Evolutionary conservation across 2,329 filamentous ascomycete species (phyloP).

Genomic region (Cladosporium oxysporum): DNA sequence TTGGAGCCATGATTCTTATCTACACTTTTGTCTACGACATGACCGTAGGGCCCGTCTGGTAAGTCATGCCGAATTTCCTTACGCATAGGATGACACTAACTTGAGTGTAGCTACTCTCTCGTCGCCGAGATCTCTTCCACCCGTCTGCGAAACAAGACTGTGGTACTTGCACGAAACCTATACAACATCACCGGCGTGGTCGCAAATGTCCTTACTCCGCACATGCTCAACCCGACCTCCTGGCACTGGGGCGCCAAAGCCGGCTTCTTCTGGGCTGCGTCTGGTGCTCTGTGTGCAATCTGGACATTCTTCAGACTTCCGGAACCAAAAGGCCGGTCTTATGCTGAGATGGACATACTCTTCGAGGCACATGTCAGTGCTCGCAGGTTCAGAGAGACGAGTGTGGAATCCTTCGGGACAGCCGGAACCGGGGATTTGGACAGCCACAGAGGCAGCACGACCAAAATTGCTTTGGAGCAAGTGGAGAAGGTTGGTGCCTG

Average conservation of each 20-base stretch:
- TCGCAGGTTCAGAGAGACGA: conserved; percentile 38
- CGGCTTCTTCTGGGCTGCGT: conserved; percentile 46
- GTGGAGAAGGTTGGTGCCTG: neutral
- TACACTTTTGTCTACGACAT: conserved; percentile 36
- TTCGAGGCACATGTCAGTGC: conserved; percentile 44
- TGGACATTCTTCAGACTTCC: conserved; percentile 50
- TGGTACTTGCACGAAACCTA: conserved; percentile 34
- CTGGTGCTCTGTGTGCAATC: conserved; percentile 37
- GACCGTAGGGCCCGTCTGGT: conserved; percentile 35
- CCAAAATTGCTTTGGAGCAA: neutral
- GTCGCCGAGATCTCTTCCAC: conserved; percentile 35
- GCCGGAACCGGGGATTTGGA: neutral
- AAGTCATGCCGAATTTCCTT: neutral
- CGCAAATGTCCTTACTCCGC: conserved; percentile 30
- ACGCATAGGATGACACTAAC: neutral
- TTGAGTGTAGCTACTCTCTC: conserved; percentile 26
- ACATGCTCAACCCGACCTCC: conserved; percentile 31
- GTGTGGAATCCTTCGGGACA: conserved; percentile 18
- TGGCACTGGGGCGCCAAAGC: conserved; percentile 26
- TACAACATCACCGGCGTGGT: conserved; percentile 34
- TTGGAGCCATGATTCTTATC: conserved; percentile 31
- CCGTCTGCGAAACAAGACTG: conserved; percentile 33
- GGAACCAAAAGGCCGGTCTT: conserved; percentile 46
- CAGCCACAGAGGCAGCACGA: neutral
- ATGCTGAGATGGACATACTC: conserved; percentile 46